These are phyloP conservation scores for Cynanchum wilfordii DNA, from an alignment of 257 asterid genomes.

Conservation along the genomic window DNA sequence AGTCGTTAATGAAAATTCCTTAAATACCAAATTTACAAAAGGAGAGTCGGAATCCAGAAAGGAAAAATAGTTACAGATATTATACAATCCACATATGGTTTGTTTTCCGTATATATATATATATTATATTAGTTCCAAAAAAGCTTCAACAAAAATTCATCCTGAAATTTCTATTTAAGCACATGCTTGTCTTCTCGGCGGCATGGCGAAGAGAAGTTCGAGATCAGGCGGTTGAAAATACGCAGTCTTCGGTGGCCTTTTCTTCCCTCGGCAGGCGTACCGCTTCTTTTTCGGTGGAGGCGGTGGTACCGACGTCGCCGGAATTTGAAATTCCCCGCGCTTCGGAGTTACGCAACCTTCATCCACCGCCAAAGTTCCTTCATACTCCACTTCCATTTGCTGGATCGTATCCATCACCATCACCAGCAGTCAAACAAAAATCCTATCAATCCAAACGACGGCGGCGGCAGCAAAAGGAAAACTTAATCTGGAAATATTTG, in stretches of 20 bases:
- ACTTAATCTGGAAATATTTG: no score
- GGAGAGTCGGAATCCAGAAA: no score
- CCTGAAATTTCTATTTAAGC: slow-evolving; percentile 11
- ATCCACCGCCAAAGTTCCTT: slow-evolving; percentile 2
- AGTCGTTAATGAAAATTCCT: no score
- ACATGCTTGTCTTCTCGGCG: slow-evolving; percentile 35
- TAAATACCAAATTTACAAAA: no score
- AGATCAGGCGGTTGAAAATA: slow-evolving; percentile 50
- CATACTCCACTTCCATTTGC: neutral
- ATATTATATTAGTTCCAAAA: neutral
- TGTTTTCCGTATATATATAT: neutral
- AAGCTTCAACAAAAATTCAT: neutral
- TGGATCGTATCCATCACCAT: neutral
- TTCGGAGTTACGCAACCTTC: slow-evolving; percentile 46
- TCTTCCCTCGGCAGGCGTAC: slow-evolving; percentile 18
- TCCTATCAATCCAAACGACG: neutral
- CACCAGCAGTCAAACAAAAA: no score
- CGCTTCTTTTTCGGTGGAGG: slow-evolving; percentile 44
- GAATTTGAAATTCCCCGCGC: slow-evolving; percentile 28
- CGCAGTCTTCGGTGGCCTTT: slow-evolving; percentile 31
- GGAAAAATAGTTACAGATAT: no score
- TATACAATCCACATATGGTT: neutral
- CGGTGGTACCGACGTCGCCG: slow-evolving; percentile 40
- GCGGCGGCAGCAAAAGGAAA: neutral
- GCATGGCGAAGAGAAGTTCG: slow-evolving; percentile 35